Evolutionary conservation across 192 early-diverging fungal species (phyloP).

Genomic region (Phycomyces nitens): DNA sequence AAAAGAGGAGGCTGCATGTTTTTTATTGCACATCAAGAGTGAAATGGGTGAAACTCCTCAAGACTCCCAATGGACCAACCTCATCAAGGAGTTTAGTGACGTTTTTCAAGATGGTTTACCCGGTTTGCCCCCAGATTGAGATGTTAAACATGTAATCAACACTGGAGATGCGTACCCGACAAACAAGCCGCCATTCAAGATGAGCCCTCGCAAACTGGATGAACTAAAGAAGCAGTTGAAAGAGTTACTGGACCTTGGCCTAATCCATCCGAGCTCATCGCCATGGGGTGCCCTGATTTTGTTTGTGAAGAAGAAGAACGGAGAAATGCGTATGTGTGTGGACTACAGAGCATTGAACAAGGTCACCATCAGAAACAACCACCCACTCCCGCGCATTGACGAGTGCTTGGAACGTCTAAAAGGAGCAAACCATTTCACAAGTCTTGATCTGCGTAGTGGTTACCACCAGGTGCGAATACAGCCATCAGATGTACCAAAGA

Average conservation of each 20-base stretch:
- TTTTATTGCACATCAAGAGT: not conserved
- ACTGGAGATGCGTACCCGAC: slow-evolving; percentile 2
- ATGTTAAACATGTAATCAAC: slow-evolving; percentile 9
- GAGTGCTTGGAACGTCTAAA: slow-evolving; percentile 39
- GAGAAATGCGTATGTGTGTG: slow-evolving; percentile 41
- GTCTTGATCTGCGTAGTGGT: slow-evolving; percentile 39
- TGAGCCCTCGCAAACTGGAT: slow-evolving; percentile 25
- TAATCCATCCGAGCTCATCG: slow-evolving; percentile 34
- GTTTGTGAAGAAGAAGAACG: slow-evolving; percentile 52
- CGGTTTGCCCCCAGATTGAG: slow-evolving; percentile 4
- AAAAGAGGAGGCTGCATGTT: not conserved
- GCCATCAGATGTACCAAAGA: slow-evolving; percentile 33
- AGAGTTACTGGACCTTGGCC: slow-evolving; percentile 14
- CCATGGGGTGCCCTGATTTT: slow-evolving; percentile 39
- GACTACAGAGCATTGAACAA: slow-evolving; percentile 55
- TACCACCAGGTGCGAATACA: slow-evolving; percentile 45
- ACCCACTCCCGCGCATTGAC: slow-evolving; percentile 48
- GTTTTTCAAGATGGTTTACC: slow-evolving; percentile 6
- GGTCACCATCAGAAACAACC: slow-evolving; percentile 44
- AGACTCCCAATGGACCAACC: not conserved
- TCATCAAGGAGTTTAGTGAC: slow-evolving; percentile 1
- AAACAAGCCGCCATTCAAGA: slow-evolving; percentile 1
- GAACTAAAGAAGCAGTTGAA: slow-evolving; percentile 27
- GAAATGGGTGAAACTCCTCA: not conserved
- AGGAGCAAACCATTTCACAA: slow-evolving; percentile 36